A percentile compares a stretch with the other conserved stretches of the same genome.
These are phyloP conservation scores for Microdochium nivale DNA, from an alignment of 2,329 filamentous ascomycete genomes.

Conservation along the genomic window DNA sequence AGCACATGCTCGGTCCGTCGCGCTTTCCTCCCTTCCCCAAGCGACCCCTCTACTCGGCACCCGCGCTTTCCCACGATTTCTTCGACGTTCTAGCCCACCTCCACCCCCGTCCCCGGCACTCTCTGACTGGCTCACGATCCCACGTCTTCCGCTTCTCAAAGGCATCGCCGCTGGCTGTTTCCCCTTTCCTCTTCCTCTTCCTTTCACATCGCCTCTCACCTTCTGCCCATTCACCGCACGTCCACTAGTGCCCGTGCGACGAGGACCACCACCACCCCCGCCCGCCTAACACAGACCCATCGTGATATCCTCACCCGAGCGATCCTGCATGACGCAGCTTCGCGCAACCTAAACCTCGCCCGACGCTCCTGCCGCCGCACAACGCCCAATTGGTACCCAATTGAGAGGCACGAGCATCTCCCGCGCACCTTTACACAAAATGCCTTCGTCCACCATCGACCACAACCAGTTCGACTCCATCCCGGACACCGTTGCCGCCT, in stretches of 20 bases:
- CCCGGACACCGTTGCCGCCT: conserved; percentile 54
- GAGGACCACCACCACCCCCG: not conserved
- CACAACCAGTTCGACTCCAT: conserved; percentile 53
- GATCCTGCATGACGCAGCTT: not conserved
- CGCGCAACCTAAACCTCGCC: not conserved
- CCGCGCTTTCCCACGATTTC: not conserved
- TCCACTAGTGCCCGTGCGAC: not conserved
- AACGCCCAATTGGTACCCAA: conserved; percentile 1
- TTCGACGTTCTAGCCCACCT: not conserved
- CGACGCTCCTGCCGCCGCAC: not conserved
- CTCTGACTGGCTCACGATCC: not conserved
- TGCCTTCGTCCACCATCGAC: conserved; percentile 43
- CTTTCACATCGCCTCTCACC: not conserved
- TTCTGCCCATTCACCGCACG: not conserved
- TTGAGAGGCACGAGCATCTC: not conserved
- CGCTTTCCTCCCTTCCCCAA: not conserved
- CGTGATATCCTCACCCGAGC: not conserved
- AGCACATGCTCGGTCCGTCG: not conserved
- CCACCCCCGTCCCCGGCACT: no score
- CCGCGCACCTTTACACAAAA: conserved; percentile 19
- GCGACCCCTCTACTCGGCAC: not conserved
- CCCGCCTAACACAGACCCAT: not conserved
- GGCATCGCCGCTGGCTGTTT: no score
- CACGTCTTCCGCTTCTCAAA: no score
- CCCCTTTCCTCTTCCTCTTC: not conserved